Evolutionary conservation across 257 asterid genomes (phyloP), one percentile per base, ranked within the genome.

Genomic region (Knoxia roxburghii): DNA sequence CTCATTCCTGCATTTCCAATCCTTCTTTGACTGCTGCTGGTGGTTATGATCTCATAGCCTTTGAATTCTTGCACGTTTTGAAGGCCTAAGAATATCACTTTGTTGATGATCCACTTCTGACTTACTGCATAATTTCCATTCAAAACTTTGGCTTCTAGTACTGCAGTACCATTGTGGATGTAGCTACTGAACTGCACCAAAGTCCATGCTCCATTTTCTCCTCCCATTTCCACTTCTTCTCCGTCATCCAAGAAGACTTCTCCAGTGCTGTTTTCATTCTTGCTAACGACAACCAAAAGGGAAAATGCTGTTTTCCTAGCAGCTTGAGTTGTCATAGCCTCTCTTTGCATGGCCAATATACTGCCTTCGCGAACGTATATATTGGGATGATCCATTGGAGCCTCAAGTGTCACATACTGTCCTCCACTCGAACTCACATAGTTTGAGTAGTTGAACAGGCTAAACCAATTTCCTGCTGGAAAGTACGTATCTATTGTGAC

Each of bases 381-480:
- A 20, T 77, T 75, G 37, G 76, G 76, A 70, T 70, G 78, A 65
- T 83, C 80, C 1, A 65, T 21, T 0, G 82, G 82, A 24, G 88
- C 78, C 56, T 75, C 74, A 18, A 83, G 83, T n/a, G 35, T 71
- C 21, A 83, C 1, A 24, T 65, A 55, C 21, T 68, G 39, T 33
- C 85, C 88, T 29, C 30, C 61, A 30, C 58, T 69, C 64, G 59
- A 23, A 66, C 72, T 68, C 55, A 76, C 51, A 0, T 53, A 69
- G 5, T 68, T 51, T 1, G 78, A 80, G 67, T 80, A 68, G 72
- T 83, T 69, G 64, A 83, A 80, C 59, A 83, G 80, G 64, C 71
- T 69, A 63, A 77, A 80, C 85, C 88, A 83, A 45, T 70, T 72
- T 73, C 85, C 85, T 6, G 77, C 72, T 17, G 84, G 85, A 51